Evolutionary conservation across 768 basidiomycete genomes (phyloP).

Genomic region (Filobasidium floriforme): DNA sequence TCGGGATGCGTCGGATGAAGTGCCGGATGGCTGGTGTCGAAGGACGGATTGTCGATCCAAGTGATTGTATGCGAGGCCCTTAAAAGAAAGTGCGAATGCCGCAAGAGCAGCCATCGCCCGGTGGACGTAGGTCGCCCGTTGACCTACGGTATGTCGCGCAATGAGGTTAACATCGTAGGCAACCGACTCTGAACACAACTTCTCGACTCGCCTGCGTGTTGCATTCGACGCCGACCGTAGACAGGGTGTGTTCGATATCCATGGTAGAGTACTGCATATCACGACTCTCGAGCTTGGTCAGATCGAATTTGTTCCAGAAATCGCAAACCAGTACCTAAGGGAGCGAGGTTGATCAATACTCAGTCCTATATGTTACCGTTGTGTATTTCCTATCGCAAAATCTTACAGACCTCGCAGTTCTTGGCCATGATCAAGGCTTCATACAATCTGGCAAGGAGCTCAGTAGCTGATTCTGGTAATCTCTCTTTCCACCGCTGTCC

Average conservation of each 20-base stretch:
- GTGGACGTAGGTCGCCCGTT: constrained; percentile 17
- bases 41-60: constrained; percentile 19
- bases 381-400: background rate
- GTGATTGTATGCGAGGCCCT: constrained; percentile 18
- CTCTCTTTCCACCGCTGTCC: constrained; percentile 6
- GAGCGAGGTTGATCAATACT: background rate
- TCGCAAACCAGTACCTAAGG: constrained; percentile 1
- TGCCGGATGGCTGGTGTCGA: constrained; percentile 1
- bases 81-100: constrained; percentile 19
- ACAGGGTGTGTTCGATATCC: constrained; percentile 18
- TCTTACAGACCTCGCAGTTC: constrained; percentile 23
- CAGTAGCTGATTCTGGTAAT: constrained; percentile 5
- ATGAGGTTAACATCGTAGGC: background rate
- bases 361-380: no score
- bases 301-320: constrained; percentile 21
- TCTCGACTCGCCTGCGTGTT: constrained; percentile 19
- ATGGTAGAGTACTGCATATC: constrained; percentile 1
- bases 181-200: no score
- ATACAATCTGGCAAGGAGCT: constrained; percentile 17
- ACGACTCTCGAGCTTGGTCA: background rate
- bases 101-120: constrained; percentile 21
- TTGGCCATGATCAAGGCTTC: constrained; percentile 16
- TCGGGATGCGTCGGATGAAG: constrained; percentile 1
- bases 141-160: constrained; percentile 5
- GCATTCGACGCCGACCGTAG: constrained; percentile 23